Base-by-base conservation (phyloP, 2,329 filamentous ascomycete genomes). In the Cryphonectria parasitica region DNA sequence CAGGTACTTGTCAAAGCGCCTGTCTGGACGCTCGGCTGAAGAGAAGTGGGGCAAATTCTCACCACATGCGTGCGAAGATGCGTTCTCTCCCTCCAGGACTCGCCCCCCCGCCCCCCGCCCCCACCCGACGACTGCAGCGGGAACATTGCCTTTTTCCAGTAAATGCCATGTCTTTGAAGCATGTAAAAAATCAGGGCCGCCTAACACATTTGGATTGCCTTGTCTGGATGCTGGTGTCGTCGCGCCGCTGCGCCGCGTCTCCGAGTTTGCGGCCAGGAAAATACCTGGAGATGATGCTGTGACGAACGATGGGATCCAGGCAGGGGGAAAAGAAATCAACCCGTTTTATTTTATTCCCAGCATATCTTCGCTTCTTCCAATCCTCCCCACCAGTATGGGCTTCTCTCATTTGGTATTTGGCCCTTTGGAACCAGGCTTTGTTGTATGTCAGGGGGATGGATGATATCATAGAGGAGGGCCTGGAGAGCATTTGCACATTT, bases 1-100 rank as follows among this genome's bases (percentile, higher is more conserved):
- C 92, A 92, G 80, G 90, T 94, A 64, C 82, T 95, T 75, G 83
- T 89, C 72, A 94, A 94, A 82, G 91, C 92, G 28, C 92, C 92
- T 19, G 90, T 95, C 43, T 95, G 89, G 89, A 86, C 85, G 15
- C 74, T 90, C 71, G 77, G 77, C 67, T 83, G 77, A 75, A 39
- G 31, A 54, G 10, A 49, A 25, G 22, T 17, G 5, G 10, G 8
- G 10, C 1, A 39, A 39, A 39, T 34, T 6, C 34, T 6, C 13
- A 17, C 17, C 43, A 17, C 43, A 19, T 41, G 34, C 39, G 17
- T 43, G 1, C 13, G 41, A 49, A 4, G 3, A 41, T 31, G n/a
- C 25, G 13, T 63, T 39, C 39, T 45, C 39, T 31, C 39, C 28
- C 41, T 43, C 39, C 61, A 28, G 15, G 39, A 39, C n/a, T 17